Evolutionary conservation across 2,329 filamentous ascomycete genomes (phyloP), one percentile per base, ranked within the genome.

Genomic region (Paecilomyces fulvus): DNA sequence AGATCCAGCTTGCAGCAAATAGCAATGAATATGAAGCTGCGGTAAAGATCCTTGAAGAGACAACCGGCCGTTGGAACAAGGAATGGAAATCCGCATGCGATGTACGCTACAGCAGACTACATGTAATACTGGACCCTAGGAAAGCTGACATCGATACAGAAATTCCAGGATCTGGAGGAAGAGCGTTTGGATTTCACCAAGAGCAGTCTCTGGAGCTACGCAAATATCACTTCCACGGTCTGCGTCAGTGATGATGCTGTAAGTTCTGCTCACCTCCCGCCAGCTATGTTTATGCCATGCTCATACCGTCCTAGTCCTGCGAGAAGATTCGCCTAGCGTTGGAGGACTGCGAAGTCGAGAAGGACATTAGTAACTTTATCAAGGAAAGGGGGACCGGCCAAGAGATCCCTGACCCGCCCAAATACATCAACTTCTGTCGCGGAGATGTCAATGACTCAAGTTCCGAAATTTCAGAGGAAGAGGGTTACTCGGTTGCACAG

Each of bases 141-240:
- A 59, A 75, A 49, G 2, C 21, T 20, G 20, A 43, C 37, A 20
- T 17, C 14, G 52, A 51, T 25, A 46, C 57, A 95, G 80, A 99
- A 97, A 78, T 99, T 99, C 74, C 95, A 99, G 77, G 95, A 99
- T 67, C 83, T 99, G 11, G 94, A 99, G 75, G 95, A 99, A 72
- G 94, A 99, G 75, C 83, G 94, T 49, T 81, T 99, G 43, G 94
- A 99, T 73, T 99, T 96, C 70, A 92, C 91, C 63, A 99, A 97
- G 79, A 95, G 89, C 75, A 97, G 94, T 67, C 79, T 99, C 7
- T 99, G 94, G 95, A 92, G 87, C 12, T 99, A 97, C 75, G 92
- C 94, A 56, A 99, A 99, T 71, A 91, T 99, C 65, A 86, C 94
- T 0, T 97, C 92, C 0, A 97, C 92, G 0, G 94, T 97, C 10